phyloP scores from a whole-genome alignment of 2,329 filamentous ascomycete genomes.

The Trichoderma harzianum region DNA sequence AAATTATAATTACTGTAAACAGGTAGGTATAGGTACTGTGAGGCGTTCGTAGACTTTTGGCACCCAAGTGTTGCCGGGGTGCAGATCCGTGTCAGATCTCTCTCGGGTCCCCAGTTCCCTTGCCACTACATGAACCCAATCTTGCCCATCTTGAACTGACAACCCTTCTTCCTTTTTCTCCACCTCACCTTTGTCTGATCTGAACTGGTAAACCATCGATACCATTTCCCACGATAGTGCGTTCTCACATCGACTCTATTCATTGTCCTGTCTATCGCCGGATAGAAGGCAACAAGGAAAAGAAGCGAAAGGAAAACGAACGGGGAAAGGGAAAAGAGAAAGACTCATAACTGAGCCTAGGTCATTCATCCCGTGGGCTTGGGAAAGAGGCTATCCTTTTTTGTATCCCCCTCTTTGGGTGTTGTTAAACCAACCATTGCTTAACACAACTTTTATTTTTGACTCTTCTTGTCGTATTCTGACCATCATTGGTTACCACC shows the following conservation, averaged over 20 bases:
- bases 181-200: not conserved
- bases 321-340: not conserved
- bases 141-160: not conserved
- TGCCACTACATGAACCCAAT: not conserved
- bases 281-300: not conserved
- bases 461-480: not conserved
- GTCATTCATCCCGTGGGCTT: not conserved
- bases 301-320: not conserved
- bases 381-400: slow-evolving; percentile 14
- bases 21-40: too few relatives aligned
- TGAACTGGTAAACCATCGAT: not conserved
- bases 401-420: slow-evolving; percentile 12
- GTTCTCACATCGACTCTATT: not conserved
- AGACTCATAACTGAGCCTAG: slow-evolving; percentile 12
- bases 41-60: too few relatives aligned
- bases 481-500: not conserved
- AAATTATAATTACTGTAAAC: too few relatives aligned
- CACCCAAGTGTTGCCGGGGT: not conserved
- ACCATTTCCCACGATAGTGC: not conserved
- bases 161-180: not conserved
- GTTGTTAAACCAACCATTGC: not conserved
- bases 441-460: not conserved
- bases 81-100: not conserved
- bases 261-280: not conserved
- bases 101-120: not conserved